Evolutionary conservation across 108 stramenopile genomes (phyloP).

Genomic region (Stephanodiscus minutulus): DNA sequence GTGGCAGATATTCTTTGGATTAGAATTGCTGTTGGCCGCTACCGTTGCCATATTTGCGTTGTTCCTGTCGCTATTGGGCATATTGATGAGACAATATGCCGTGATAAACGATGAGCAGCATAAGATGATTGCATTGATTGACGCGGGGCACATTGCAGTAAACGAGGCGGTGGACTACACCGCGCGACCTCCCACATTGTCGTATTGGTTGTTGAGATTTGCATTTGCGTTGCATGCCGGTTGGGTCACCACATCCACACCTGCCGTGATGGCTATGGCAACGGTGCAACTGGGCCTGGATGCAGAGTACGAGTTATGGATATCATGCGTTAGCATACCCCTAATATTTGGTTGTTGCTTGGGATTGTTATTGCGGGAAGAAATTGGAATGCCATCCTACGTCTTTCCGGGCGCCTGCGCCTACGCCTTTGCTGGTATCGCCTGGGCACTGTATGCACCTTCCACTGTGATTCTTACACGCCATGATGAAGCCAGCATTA

Average conservation of each 20-base stretch:
- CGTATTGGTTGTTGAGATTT: constrained; percentile 43
- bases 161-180: not conserved
- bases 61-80: constrained; percentile 11
- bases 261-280: constrained; percentile 39
- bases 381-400: constrained; percentile 34
- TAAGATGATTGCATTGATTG: constrained; percentile 2
- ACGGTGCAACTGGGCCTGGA: constrained; percentile 15
- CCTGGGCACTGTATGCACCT: constrained; percentile 27
- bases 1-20: constrained; percentile 35
- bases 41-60: constrained; percentile 15
- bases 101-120: constrained; percentile 9
- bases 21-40: constrained; percentile 29
- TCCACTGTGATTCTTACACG: constrained; percentile 17
- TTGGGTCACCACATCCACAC: constrained; percentile 35
- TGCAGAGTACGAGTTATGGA: constrained; percentile 20
- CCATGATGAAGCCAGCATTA: constrained; percentile 30
- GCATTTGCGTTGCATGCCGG: constrained; percentile 44
- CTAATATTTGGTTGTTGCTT: constrained; percentile 34
- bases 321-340: constrained; percentile 26
- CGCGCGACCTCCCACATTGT: constrained; percentile 16
- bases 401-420: constrained; percentile 26
- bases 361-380: constrained; percentile 39
- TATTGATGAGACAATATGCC: constrained; percentile 25
- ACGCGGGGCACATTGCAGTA: not conserved
- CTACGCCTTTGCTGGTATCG: constrained; percentile 31